A percentile compares a stretch with the other conserved stretches of the same genome.
Evolutionary conservation across 352 stramenopile species (phyloP).

Genomic region (Achlya hypogyna): DNA sequence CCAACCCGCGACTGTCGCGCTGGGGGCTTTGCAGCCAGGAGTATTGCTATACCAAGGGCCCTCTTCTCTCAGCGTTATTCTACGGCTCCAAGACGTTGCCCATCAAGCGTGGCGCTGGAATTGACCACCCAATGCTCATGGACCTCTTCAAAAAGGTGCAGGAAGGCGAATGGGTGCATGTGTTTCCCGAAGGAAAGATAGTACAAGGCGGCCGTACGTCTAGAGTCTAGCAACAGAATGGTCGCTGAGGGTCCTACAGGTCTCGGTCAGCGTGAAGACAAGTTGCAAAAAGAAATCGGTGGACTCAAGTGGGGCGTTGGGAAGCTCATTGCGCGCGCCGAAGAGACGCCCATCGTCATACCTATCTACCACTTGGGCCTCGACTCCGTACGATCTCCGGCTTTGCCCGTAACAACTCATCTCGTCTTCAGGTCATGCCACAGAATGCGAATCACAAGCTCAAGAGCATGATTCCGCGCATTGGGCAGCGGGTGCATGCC

Average conservation of each 20-base stretch:
- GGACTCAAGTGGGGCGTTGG: constrained; percentile 81
- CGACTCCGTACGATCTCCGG: constrained; percentile 33
- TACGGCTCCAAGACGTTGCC: constrained; percentile 64
- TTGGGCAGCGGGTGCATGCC: constrained; percentile 39
- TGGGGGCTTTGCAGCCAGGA: constrained; percentile 79
- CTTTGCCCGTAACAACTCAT: background rate
- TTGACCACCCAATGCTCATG: constrained; percentile 74
- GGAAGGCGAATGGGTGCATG: constrained; percentile 72
- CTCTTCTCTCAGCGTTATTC: constrained; percentile 44
- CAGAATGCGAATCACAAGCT: constrained; percentile 68
- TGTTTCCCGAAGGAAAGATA: constrained; percentile 84
- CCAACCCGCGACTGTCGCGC: constrained; percentile 39
- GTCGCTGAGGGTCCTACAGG: constrained; percentile 23
- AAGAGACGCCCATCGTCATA: constrained; percentile 59
- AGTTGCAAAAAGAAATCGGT: constrained; percentile 58
- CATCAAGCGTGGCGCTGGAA: constrained; percentile 53
- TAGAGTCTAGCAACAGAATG: background rate
- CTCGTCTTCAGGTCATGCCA: constrained; percentile 44
- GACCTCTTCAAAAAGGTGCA: constrained; percentile 75
- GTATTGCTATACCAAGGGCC: constrained; percentile 69
- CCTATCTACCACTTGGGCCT: constrained; percentile 84
- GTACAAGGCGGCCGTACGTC: constrained; percentile 45
- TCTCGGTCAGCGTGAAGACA: constrained; percentile 55
- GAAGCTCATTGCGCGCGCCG: constrained; percentile 74
- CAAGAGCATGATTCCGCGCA: constrained; percentile 50